Evolutionary conservation across 257 asterid species (phyloP), one percentile per base, ranked within the genome.

Genomic region (Fraxinus excelsior): DNA sequence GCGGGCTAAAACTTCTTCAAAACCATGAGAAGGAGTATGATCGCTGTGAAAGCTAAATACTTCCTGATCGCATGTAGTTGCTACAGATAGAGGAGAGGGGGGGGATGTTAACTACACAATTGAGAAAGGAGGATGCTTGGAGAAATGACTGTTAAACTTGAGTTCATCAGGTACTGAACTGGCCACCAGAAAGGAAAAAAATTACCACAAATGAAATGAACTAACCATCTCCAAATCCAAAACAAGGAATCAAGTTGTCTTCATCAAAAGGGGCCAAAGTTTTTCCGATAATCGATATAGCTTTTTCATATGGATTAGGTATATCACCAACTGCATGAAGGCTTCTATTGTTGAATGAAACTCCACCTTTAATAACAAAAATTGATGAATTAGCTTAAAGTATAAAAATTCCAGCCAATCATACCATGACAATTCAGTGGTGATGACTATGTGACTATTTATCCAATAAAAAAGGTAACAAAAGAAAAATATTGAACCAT

Each of bases 141-240:
- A 46, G 23, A 37, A 49, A 7, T 42, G 7, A 82, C 28, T 25
- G 66, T 46, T 26, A 60, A 46, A 13, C 79, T 70, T 60, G 29
- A 37, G 70, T 84, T 67, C 28, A 13, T 16, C 19, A 65, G 44
- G 23, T 46, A 16, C 16, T 40, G 42, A 32, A 58, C 70, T 65
- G 73, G 37, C 44, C 44, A 56, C 25, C 7, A 9, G n/a, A 35
- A 12, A 71, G 13, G 65, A 25, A 69, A 76, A 68, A 44, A 6
- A 16, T 42, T 8, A 65, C 46, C 10, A 44, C 28, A 1, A 19
- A 6, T 56, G 46, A 16, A 70, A 67, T 28, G 71, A 77, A 83
- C 93, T 70, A 73, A 92, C 97, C 97, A 87, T 92, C 96, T 35
- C 97, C 97, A 82, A 92, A 92, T 29, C 97, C 97, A 49, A 91